phyloP scores from a whole-genome alignment of 108 stramenopile genomes.

The Stephanodiscus triporus region DNA sequence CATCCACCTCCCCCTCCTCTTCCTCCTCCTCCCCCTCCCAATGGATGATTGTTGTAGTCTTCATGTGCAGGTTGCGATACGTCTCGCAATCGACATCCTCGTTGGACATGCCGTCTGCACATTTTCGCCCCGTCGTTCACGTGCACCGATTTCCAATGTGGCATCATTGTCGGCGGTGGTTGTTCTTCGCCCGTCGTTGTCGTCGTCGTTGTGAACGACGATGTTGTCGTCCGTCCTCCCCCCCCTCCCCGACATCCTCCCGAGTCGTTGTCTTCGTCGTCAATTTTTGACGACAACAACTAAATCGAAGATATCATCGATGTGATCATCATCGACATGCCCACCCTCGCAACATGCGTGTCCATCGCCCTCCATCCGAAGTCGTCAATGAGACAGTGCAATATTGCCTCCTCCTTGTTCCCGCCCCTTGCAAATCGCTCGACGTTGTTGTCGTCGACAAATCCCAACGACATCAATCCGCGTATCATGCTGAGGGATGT shows the following conservation, averaged over 20 bases:
- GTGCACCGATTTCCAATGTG: constrained; percentile 50
- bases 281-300: no score
- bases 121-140: constrained; percentile 70
- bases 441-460: no score
- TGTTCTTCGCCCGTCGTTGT: neutral
- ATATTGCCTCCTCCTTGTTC: constrained; percentile 33
- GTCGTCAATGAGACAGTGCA: constrained; percentile 30
- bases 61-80: constrained; percentile 55
- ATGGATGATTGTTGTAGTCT: no score
- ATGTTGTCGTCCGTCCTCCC: no score
- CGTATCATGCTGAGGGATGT: no score
- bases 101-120: constrained; percentile 52
- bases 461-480: no score
- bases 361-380: constrained; percentile 42
- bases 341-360: constrained; percentile 44
- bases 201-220: neutral
- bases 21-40: no score
- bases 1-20: no score
- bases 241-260: no score
- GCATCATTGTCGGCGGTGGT: neutral
- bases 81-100: constrained; percentile 31
- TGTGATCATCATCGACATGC: constrained; percentile 21
- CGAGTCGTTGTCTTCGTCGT: no score
- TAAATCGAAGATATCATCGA: no score
- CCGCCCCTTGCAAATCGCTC: neutral